Base-by-base conservation (phyloP, 1,284 basidiomycete genomes). In the Puccinia triticina region DNA sequence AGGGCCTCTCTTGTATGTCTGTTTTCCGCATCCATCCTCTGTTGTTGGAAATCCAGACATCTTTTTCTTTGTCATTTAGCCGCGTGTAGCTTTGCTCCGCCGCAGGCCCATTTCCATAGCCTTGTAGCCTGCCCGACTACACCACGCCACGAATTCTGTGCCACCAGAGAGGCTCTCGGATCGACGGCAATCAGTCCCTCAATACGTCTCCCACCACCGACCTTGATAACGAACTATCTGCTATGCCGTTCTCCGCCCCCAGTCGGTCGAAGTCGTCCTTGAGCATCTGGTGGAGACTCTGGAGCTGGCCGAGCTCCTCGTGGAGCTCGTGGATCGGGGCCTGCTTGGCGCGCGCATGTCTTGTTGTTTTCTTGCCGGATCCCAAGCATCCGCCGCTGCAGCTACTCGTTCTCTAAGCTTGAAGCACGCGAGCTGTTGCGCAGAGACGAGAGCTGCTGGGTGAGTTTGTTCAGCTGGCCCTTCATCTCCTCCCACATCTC, bases 391-490 rank as follows among this genome's bases (percentile, higher is more conserved):
- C 26, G 10, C 2, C 37, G 29, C 14, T 82, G 79, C 5, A 82
- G 61, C 32, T 74, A 43, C 16, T 82, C 79, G 61, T 82, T 82
- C 64, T 82, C 71, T 4, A 66, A 1, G 34, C 50, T 32, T n/a
- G 79, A 74, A 4, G 72, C 2, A 12, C 46, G 37, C 8, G 71
- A 74, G 32, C 50, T 59, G 21, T 43, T 29, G 26, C 72, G 73
- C 14, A 82, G 57, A 0, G 53, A 40, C n/a, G 72, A 57, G 14
- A 82, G 10, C 37, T 82, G 79, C 8, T 10, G 14, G 2, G 79
- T 75, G 14, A 82, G 48, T 48, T 74, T 61, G 7, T 34, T 21
- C 21, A 82, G 50, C 37, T 82, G 55, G 5, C 50, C 32, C 12
- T 67, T 74, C 40, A 82, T 55, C n/a, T 74, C 71, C 18, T 26